Conservation (phyloP, 148 eudicot species). For the Fagopyrum homotropicum region DNA sequence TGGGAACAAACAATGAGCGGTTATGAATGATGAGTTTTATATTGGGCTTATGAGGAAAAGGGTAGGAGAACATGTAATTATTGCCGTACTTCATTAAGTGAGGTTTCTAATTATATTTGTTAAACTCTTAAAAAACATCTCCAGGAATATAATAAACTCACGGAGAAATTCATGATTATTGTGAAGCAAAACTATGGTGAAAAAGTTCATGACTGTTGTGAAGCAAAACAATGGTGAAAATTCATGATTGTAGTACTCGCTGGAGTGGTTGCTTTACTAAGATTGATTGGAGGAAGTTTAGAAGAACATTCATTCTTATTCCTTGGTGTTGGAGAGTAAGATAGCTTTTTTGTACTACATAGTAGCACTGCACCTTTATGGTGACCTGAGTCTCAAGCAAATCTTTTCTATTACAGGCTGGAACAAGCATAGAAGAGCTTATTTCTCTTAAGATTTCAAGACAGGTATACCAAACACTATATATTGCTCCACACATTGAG, state of each 20-base stretch:
- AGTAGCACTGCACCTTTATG: too few relatives aligned
- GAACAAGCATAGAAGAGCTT: conserved; percentile 94
- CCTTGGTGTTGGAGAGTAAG: conserved; percentile 96
- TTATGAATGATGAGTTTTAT: conserved; percentile 78
- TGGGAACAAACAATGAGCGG: conserved; percentile 81
- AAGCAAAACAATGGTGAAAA: conserved; percentile 96
- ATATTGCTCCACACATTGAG: too few relatives aligned
- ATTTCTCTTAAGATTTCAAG: conserved; percentile 88
- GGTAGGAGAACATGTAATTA: conserved; percentile 67
- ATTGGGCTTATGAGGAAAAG: conserved; percentile 78
- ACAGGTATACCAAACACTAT: conserved; percentile 36
- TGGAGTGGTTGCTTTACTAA: conserved; percentile 75
- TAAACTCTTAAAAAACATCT: too few relatives aligned
- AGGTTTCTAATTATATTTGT: too few relatives aligned
- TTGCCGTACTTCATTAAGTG: not conserved
- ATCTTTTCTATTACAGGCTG: conserved; percentile 92
- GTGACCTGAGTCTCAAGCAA: too few relatives aligned
- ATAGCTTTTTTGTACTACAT: too few relatives aligned
- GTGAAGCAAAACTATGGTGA: too few relatives aligned
- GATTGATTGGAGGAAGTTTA: conserved; percentile 74
- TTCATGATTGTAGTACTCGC: conserved; percentile 89
- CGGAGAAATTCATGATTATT: too few relatives aligned
- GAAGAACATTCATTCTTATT: conserved; percentile 77
- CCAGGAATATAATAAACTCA: conserved; percentile 82
- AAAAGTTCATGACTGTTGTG: conserved; percentile 81